Percentiles rank a stretch among this genome's conserved stretches.
These are phyloP conservation scores for Dendrothele bispora DNA, from an alignment of 768 basidiomycete species.

Conservation along the genomic window DNA sequence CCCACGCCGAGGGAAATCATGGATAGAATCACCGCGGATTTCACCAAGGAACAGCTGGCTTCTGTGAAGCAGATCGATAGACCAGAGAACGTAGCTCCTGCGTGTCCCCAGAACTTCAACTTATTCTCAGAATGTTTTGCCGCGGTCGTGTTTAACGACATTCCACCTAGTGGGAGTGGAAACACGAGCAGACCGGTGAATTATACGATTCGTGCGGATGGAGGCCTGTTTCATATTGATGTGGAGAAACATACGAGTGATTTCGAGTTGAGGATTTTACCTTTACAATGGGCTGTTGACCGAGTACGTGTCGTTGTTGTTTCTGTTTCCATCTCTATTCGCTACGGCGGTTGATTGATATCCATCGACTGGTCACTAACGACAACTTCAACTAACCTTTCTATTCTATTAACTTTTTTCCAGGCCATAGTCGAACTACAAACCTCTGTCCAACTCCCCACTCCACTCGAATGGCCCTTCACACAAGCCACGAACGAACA, in stretches of 20 bases:
- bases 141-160: conserved; percentile 58
- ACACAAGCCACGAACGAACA: conserved; percentile 66
- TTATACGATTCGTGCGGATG: conserved; percentile 72
- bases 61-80: conserved; percentile 50
- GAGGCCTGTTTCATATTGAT: conserved; percentile 62
- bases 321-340: neutral
- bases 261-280: conserved; percentile 65
- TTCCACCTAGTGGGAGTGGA: conserved; percentile 40
- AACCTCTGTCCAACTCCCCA: conserved; percentile 53
- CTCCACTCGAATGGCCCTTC: conserved; percentile 74
- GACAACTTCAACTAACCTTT: neutral
- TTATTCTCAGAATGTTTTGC: conserved; percentile 69
- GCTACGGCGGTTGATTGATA: neutral
- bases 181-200: conserved; percentile 41
- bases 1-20: conserved; percentile 60
- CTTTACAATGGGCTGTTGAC: conserved; percentile 78
- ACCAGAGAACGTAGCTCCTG: conserved; percentile 47
- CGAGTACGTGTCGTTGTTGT: conserved; percentile 40
- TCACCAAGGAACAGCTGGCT: conserved; percentile 44
- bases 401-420: neutral
- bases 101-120: conserved; percentile 77
- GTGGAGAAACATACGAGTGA: conserved; percentile 67
- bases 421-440: conserved; percentile 73
- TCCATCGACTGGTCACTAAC: no score
- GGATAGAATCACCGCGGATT: conserved; percentile 51